Conservation (phyloP, 1,139 yeast species). For the Sugiyamaella castrensis region DNA sequence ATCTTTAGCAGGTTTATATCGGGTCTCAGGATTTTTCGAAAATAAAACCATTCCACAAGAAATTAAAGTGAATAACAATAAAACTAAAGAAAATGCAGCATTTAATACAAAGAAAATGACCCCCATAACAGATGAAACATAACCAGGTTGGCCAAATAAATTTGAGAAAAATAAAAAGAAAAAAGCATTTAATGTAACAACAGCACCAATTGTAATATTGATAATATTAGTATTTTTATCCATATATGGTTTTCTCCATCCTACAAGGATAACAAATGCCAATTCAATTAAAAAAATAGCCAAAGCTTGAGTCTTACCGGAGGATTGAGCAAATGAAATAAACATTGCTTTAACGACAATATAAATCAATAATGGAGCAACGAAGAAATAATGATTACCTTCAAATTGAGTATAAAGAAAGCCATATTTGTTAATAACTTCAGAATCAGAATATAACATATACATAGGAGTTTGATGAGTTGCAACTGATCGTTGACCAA, state of each 20-base stretch:
- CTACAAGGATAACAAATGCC: constrained; percentile 58
- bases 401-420: constrained; percentile 86
- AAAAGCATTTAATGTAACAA: constrained; percentile 74
- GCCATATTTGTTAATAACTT: constrained; percentile 80
- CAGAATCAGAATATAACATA: constrained; percentile 76
- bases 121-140: constrained; percentile 91
- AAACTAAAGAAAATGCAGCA: constrained; percentile 81
- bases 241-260: constrained; percentile 81
- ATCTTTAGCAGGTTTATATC: constrained; percentile 92
- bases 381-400: constrained; percentile 81
- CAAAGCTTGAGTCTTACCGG: constrained; percentile 79
- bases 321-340: constrained; percentile 77
- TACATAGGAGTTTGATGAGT: constrained; percentile 88
- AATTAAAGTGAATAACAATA: constrained; percentile 73
- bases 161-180: constrained; percentile 88
- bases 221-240: constrained; percentile 89
- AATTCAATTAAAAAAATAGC: constrained; percentile 76
- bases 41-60: constrained; percentile 78
- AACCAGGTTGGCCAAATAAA: constrained; percentile 78
- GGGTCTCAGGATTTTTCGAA: constrained; percentile 89
- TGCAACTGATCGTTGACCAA: constrained; percentile 68
- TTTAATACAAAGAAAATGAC: constrained; percentile 82
- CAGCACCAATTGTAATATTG: constrained; percentile 77
- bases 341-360: constrained; percentile 71
- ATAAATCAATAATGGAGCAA: constrained; percentile 59